These are phyloP conservation scores for Salix udensis DNA, from an alignment of 345 rosid genomes.

Conservation along the genomic window DNA sequence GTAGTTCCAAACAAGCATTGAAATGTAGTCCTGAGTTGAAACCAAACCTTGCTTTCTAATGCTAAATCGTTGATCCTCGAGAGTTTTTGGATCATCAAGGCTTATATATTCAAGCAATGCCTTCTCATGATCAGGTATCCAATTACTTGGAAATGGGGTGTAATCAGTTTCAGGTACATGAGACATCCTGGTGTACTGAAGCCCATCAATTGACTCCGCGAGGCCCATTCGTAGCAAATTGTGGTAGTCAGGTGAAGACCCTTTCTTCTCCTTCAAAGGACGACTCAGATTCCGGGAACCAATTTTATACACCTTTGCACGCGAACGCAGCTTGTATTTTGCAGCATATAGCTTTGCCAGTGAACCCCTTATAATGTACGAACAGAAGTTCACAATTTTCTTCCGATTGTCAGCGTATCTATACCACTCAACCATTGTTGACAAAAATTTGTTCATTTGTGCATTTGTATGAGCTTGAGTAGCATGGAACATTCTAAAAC, in stretches of 20 bases:
- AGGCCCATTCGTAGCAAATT: conserved; percentile 89
- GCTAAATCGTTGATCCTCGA: conserved; percentile 66
- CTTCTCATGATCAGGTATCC: conserved; percentile 93
- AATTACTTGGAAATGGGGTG: conserved; percentile 75
- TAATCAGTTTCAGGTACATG: conserved; percentile 90
- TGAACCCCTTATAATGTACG: conserved; percentile 81
- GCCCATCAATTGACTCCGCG: conserved; percentile 84
- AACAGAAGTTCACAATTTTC: conserved; percentile 84
- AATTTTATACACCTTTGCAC: conserved; percentile 85
- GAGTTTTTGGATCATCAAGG: conserved; percentile 66
- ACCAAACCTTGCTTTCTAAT: conserved; percentile 76
- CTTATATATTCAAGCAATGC: conserved; percentile 65
- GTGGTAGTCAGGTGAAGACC: conserved; percentile 78
- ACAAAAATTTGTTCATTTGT: conserved; percentile 90
- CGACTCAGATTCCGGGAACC: conserved; percentile 66
- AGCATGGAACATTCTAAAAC: conserved; percentile 97
- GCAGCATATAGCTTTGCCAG: conserved; percentile 97
- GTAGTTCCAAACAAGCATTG: conserved; percentile 98
- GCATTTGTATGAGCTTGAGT: conserved; percentile 93
- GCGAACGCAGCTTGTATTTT: conserved; percentile 85
- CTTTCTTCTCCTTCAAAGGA: conserved; percentile 88
- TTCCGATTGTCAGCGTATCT: conserved; percentile 83
- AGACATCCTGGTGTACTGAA: conserved; percentile 89
- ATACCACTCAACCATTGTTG: conserved; percentile 89
- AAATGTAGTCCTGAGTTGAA: conserved; percentile 82